Evolutionary conservation across 495 filamentous ascomycete genomes (phyloP).

Genomic region (Lasiosphaeria ovina): DNA sequence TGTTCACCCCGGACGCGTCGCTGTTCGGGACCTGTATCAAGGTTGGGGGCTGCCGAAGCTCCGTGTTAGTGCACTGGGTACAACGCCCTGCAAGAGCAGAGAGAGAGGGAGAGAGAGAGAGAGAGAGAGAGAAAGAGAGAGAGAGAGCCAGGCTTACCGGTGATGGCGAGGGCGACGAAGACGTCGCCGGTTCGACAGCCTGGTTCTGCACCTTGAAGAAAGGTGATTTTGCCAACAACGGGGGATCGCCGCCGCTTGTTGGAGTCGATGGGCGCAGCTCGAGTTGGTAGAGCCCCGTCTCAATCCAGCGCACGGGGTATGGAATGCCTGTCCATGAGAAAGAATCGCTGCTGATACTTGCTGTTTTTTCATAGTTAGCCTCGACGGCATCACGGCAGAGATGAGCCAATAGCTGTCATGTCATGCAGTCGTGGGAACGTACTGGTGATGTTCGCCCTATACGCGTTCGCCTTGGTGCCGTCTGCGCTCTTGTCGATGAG

Average conservation of each 20-base stretch:
- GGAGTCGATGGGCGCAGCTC: constrained; percentile 29
- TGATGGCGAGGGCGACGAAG: not conserved
- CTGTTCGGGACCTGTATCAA: constrained; percentile 7
- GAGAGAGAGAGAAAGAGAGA: not conserved
- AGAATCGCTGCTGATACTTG: constrained; percentile 26
- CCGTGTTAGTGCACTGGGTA: not conserved
- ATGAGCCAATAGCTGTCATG: not conserved
- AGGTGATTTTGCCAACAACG: constrained; percentile 25
- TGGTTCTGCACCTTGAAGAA: constrained; percentile 21
- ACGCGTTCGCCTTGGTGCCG: constrained; percentile 26
- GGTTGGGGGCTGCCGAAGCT: not conserved
- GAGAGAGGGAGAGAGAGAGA: not conserved
- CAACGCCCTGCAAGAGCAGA: not conserved
- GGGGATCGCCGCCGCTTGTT: constrained; percentile 12
- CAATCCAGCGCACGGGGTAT: constrained; percentile 37
- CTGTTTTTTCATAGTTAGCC: constrained; percentile 25
- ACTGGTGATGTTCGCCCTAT: constrained; percentile 36
- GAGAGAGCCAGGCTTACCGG: not conserved
- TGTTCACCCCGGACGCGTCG: constrained; percentile 13
- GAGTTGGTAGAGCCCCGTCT: constrained; percentile 38
- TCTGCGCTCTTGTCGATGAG: constrained; percentile 36
- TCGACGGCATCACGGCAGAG: not conserved
- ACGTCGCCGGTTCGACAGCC: not conserved
- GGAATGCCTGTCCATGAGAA: constrained; percentile 37
- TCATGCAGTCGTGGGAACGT: constrained; percentile 11